Evolutionary conservation across 2,329 filamentous ascomycete genomes (phyloP).

Genomic region (Microdochium bolleyi): DNA sequence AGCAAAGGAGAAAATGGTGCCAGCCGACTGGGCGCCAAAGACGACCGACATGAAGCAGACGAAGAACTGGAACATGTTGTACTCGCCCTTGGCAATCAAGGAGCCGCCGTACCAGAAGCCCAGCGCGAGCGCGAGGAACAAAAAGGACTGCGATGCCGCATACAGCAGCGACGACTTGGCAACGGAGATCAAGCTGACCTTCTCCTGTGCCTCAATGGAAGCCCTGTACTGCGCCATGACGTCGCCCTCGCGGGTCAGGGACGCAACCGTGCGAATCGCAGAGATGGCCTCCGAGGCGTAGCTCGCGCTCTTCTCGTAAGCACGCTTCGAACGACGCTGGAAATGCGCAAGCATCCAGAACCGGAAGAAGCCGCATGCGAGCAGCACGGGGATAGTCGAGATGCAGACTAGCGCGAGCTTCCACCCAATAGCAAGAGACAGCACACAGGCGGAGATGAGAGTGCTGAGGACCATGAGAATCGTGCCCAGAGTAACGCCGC

Average conservation of each 20-base stretch:
- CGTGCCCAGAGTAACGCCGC: constrained; percentile 80
- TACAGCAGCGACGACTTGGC: constrained; percentile 73
- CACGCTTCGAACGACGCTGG: constrained; percentile 68
- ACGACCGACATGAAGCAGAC: constrained; percentile 82
- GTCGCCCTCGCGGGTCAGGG: constrained; percentile 78
- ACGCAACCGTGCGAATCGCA: constrained; percentile 87
- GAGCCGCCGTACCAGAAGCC: constrained; percentile 90
- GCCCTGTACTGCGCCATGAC: constrained; percentile 65
- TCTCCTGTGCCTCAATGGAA: constrained; percentile 59
- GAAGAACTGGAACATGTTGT: constrained; percentile 82
- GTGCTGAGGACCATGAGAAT: constrained; percentile 76
- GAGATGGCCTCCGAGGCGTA: constrained; percentile 92
- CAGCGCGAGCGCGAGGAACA: constrained; percentile 77
- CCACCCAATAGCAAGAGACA: constrained; percentile 75
- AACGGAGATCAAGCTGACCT: constrained; percentile 62
- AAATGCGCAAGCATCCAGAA: constrained; percentile 80
- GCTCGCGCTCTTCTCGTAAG: constrained; percentile 73
- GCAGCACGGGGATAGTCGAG: constrained; percentile 66
- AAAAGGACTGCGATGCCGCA: constrained; percentile 73
- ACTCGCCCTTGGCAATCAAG: constrained; percentile 63
- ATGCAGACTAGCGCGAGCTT: constrained; percentile 80
- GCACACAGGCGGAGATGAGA: constrained; percentile 61
- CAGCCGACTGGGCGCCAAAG: constrained; percentile 87
- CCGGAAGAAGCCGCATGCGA: constrained; percentile 77
- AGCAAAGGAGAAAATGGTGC: constrained; percentile 80